Conservation (phyloP, 208 protist species). For the Tetramitus jugosus region DNA sequence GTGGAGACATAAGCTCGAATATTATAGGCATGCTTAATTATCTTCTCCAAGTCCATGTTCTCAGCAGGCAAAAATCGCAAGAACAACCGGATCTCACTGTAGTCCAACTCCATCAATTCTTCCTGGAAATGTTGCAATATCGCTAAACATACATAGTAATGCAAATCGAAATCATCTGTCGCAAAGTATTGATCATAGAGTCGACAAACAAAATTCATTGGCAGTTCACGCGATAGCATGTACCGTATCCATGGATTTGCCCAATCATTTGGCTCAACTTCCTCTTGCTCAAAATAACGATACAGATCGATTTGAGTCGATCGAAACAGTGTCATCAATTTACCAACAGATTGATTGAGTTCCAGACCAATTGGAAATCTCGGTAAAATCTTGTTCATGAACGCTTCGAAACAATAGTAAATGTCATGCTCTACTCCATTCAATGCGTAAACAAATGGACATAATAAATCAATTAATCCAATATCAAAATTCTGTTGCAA, state of each 20-base stretch:
- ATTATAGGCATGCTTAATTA: constrained; percentile 16
- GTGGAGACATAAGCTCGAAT: constrained; percentile 13
- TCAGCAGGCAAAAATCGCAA: background rate
- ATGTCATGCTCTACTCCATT: background rate
- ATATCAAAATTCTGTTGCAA: background rate
- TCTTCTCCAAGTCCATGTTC: constrained; percentile 9
- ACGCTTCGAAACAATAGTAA: background rate
- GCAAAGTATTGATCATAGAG: constrained; percentile 1
- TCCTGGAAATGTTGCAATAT: constrained; percentile 5
- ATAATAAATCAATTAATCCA: background rate
- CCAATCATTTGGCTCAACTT: constrained; percentile 19
- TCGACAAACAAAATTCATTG: background rate
- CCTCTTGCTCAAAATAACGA: constrained; percentile 12
- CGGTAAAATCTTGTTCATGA: background rate
- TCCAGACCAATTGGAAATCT: background rate
- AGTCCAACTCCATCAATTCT: constrained; percentile 11
- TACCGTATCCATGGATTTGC: background rate
- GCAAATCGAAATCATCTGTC: constrained; percentile 16
- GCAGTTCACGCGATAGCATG: background rate
- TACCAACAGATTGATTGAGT: background rate
- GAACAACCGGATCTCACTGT: constrained; percentile 11
- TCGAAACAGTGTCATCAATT: background rate
- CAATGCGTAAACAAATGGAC: background rate
- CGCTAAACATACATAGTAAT: constrained; percentile 7
- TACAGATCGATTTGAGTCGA: constrained; percentile 13